A percentile compares a stretch with the other conserved stretches of the same genome.
Evolutionary conservation across 176 grass and related monocot species (phyloP).

Genomic region (Raddia guianensis): DNA sequence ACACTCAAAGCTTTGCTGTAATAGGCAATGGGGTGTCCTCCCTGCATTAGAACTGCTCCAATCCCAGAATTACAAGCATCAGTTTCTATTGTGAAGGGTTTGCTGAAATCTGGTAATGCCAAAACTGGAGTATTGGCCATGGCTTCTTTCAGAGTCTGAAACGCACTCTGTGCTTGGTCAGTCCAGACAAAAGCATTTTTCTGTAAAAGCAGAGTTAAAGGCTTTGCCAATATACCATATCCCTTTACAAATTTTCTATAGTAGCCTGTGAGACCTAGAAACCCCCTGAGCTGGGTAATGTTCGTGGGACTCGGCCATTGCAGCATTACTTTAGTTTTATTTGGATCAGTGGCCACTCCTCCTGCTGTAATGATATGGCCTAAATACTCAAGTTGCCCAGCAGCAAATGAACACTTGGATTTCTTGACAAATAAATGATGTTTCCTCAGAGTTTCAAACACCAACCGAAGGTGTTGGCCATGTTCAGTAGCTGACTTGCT

Average conservation of each 20-base stretch:
- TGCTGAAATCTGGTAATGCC: too few species aligned
- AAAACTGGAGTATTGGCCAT: too few species aligned
- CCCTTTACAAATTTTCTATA: background rate
- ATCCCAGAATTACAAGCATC: too few species aligned
- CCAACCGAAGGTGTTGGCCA: fast-evolving
- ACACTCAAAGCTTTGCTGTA: too few species aligned
- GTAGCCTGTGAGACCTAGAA: background rate
- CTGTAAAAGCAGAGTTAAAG: background rate
- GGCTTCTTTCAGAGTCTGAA: too few species aligned
- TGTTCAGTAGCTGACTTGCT: background rate
- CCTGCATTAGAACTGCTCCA: too few species aligned
- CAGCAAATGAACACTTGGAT: background rate
- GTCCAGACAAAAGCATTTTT: background rate
- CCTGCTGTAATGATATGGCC: background rate
- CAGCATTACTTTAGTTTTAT: background rate
- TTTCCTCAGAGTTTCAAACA: background rate
- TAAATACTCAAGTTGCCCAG: background rate
- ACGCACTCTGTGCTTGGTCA: too few species aligned
- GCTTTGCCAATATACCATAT: background rate
- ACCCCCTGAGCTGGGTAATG: background rate
- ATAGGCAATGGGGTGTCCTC: too few species aligned
- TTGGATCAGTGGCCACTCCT: background rate
- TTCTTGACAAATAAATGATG: background rate
- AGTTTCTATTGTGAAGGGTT: background rate
- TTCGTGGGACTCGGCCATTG: background rate